Evolutionary conservation across 169 alveolate species (phyloP).

Genomic region (Perkinsus marinus): DNA sequence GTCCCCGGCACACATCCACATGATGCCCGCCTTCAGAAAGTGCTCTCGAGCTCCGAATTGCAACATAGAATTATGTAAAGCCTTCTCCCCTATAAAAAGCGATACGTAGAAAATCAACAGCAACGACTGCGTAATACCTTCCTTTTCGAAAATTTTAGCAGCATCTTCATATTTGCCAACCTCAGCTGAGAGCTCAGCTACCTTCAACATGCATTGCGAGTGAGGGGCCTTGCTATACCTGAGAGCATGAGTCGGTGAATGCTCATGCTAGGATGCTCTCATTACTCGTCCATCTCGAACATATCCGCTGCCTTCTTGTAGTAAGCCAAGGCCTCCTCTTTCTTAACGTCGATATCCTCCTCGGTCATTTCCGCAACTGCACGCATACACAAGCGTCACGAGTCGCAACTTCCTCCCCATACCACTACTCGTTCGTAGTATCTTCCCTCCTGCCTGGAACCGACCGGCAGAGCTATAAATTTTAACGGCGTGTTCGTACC

Average conservation of each 20-base stretch:
- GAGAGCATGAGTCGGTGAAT: background rate
- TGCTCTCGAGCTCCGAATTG: conserved; percentile 33
- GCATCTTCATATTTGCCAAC: conserved; percentile 20
- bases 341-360: background rate
- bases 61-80: conserved; percentile 16
- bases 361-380: background rate
- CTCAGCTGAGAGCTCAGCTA: conserved; percentile 28
- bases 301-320: conserved; percentile 30
- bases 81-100: conserved; percentile 6
- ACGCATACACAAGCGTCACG: background rate
- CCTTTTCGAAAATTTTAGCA: conserved; percentile 19
- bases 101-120: background rate
- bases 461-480: background rate
- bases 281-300: conserved; percentile 35
- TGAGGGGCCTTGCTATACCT: conserved; percentile 11
- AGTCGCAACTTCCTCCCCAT: background rate
- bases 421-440: background rate
- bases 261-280: conserved; percentile 3
- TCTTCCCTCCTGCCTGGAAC: background rate
- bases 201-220: conserved; percentile 22
- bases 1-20: conserved; percentile 22
- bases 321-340: conserved; percentile 12
- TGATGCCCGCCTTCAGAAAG: conserved; percentile 34
- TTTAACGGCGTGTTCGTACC: background rate
- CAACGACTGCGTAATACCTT: background rate